Evolutionary conservation across 1,284 basidiomycete species (phyloP), one percentile per base, ranked within the genome.

Genomic region (Irpex rosettiformis): DNA sequence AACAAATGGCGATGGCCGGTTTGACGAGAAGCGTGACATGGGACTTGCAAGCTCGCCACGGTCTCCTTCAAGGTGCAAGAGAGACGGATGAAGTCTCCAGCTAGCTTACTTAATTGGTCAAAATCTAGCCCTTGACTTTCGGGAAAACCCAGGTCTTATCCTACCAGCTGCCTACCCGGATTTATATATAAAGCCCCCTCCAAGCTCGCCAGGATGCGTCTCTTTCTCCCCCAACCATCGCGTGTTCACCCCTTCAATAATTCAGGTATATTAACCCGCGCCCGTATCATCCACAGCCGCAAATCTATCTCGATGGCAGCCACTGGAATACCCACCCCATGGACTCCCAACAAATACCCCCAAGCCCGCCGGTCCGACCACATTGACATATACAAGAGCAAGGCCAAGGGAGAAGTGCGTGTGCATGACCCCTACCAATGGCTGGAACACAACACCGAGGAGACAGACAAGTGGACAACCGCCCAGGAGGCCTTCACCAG

Each of bases 371-470:
- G 89, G 56, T 82, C 80, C 16, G 82, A 85, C 65, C 82, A 87
- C 67, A 74, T 85, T 55, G 88, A 91, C 71, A 72, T 78, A 21
- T 92, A 89, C 74, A 80, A 86, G 69, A 89, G 85, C 70, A 80
- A 82, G 64, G 72, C 73, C 49, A 73, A 78, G 28, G 88, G 86
- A 21, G 67, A 83, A 52, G 84, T 91, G 43, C 72, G 72, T 48
- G 83, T 93, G 0, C 69, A 74, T 2, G 88, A 93, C 71, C 89
- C 90, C 5, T 93, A 92, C 74, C 74, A 81, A 49, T 89, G 88
- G 86, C 76, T 92, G 16, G 88, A 91, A 64, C 74, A 79, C 54
- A 72, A 83, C 64, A 77, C 78, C 16, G 70, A 78, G 25, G 88
- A 91, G 68, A 88, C 85, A 1, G 80, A 86, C 58, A 67, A 75